phyloP scores from a whole-genome alignment of 768 basidiomycete species.

The Rhodosporidiobolus sp. region DNA sequence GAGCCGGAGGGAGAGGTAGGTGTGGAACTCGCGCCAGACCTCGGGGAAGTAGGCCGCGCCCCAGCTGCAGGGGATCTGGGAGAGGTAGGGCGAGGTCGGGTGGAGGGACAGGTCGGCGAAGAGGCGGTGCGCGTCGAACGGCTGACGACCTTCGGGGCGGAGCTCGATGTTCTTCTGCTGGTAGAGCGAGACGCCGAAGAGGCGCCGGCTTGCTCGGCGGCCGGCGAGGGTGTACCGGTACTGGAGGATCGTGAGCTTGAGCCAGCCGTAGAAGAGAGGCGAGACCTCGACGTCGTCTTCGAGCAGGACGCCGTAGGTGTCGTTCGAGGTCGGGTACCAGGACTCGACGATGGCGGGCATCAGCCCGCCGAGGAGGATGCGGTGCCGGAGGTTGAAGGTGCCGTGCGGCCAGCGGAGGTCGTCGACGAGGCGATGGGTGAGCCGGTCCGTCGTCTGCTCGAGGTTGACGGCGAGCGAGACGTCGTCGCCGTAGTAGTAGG shows the following conservation, averaged over 20 bases:
- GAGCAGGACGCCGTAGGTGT: constrained; percentile 73
- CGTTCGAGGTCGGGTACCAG: constrained; percentile 73
- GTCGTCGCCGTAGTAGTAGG: constrained; percentile 66
- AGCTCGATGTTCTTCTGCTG: constrained; percentile 80
- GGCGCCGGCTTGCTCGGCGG: constrained; percentile 51
- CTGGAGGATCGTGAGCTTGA: constrained; percentile 71
- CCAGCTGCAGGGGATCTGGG: constrained; percentile 86
- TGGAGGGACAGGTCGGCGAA: constrained; percentile 53
- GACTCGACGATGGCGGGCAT: constrained; percentile 81
- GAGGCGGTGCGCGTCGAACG: constrained; percentile 64
- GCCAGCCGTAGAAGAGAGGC: constrained; percentile 78
- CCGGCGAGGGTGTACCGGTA: constrained; percentile 59
- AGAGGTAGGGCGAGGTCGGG: constrained; percentile 69
- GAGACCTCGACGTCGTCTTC: constrained; percentile 86
- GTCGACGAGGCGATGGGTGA: constrained; percentile 59
- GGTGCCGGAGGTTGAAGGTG: constrained; percentile 61
- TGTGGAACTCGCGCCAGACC: constrained; percentile 82
- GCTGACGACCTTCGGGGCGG: constrained; percentile 62
- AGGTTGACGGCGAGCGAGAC: constrained; percentile 67
- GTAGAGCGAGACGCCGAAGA: constrained; percentile 81
- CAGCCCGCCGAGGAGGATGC: constrained; percentile 73
- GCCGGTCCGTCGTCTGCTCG: constrained; percentile 67
- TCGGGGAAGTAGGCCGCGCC: constrained; percentile 86
- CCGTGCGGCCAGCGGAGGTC: constrained; percentile 64
- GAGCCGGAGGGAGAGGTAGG: constrained; percentile 69